These are phyloP conservation scores for Colletotrichum theobromicola DNA, from an alignment of 2,329 filamentous ascomycete species.

Conservation along the genomic window DNA sequence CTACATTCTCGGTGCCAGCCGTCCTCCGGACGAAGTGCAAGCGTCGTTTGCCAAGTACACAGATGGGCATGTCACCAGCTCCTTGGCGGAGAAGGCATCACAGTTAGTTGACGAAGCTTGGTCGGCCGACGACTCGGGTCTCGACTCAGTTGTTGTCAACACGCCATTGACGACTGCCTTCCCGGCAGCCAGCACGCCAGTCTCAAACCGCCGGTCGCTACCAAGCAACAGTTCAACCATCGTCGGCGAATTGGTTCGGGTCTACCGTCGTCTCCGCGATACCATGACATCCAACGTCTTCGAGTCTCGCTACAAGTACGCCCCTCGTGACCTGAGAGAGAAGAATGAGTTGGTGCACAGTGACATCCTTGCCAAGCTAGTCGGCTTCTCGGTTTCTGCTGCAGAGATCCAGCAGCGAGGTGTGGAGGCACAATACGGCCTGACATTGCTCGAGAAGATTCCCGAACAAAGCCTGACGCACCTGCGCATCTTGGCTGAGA, in stretches of 20 bases:
- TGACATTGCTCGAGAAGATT: constrained; percentile 82
- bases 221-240: constrained; percentile 39
- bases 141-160: constrained; percentile 37
- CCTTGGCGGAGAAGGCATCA: constrained; percentile 42
- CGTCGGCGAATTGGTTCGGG: constrained; percentile 60
- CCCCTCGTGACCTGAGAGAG: constrained; percentile 29
- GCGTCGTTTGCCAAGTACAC: constrained; percentile 44
- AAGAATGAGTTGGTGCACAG: constrained; percentile 55
- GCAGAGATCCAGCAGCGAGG: constrained; percentile 93
- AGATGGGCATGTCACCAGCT: constrained; percentile 39
- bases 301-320: constrained; percentile 39
- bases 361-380: constrained; percentile 67
- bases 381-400: constrained; percentile 86
- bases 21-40: constrained; percentile 37
- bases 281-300: constrained; percentile 63
- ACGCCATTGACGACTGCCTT: constrained; percentile 50
- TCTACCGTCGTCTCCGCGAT: constrained; percentile 65
- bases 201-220: constrained; percentile 36
- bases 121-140: constrained; percentile 39
- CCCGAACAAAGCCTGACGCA: constrained; percentile 86
- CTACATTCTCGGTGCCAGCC: constrained; percentile 41
- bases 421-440: constrained; percentile 72
- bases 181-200: constrained; percentile 40
- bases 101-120: constrained; percentile 45
- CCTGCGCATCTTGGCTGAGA: constrained; percentile 87